Base-by-base conservation (phyloP, 179 eudicot species). In the Gypsophila paniculata region DNA sequence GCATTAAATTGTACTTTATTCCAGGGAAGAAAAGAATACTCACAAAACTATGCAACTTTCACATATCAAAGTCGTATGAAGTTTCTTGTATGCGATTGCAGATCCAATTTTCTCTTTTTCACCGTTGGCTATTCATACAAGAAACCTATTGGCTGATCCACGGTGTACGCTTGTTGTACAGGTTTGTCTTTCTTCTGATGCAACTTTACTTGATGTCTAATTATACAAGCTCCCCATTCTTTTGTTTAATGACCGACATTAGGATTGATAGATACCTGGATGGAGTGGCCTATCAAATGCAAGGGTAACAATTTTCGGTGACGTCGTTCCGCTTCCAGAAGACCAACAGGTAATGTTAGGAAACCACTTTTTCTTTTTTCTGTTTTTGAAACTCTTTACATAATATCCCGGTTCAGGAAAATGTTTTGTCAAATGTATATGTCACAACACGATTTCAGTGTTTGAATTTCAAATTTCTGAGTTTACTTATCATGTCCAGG, bases 251-350 rank as follows among this genome's bases (percentile, higher is more conserved):
- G 73, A 78, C 77, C 53, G 48, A 42, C 3, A 9, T 78, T 80
- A 57, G 79, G 74, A 61, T 82, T 76, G 48, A 69, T 84, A 95
- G 99, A 85, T 91, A 79, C 99, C 99, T 76, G 99, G 99, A 76
- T 94, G 97, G 99, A 95, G 96, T 84, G 90, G 99, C 79, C 83
- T 95, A 81, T 95, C 99, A 58, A 95, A 95, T 84, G 99, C 99
- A 17, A 87, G 99, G 81, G 99, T 92, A 46, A 92, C 99, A 58
- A 88, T 95, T 55, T 93, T 95, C 55, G 99, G 99, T 1, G 97
- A 95, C 69, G 93, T 95, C 72, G 77, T 52, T 70, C 99, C 99
- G 0, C 95, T 95, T 74, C 88, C 91, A 58, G 93, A 91, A 81
- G 84, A 85, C 61, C 85, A 91, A 72, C 99, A 95, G 99, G 99